These are phyloP conservation scores for Moesziomyces globuligerus DNA, from an alignment of 1,284 basidiomycete genomes.

Conservation along the genomic window DNA sequence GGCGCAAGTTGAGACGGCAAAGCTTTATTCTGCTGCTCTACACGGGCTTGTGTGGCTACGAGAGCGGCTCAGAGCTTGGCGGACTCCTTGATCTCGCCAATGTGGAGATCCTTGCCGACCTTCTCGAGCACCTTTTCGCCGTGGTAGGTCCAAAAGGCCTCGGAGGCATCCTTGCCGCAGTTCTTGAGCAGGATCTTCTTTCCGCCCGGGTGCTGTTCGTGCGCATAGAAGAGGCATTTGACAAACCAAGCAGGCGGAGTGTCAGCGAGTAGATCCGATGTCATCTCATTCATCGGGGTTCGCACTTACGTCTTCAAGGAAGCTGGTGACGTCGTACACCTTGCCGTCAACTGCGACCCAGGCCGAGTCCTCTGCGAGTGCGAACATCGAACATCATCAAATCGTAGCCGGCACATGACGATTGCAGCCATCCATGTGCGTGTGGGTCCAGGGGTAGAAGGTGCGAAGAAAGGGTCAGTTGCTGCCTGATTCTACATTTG, in stretches of 20 bases:
- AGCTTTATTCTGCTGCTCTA: slow-evolving; percentile 2
- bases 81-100: slow-evolving; percentile 60
- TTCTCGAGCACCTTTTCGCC: slow-evolving; percentile 63
- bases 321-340: slow-evolving; percentile 66
- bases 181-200: slow-evolving; percentile 67
- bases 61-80: slow-evolving; percentile 51
- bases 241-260: not conserved
- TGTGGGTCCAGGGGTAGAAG: not conserved
- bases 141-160: slow-evolving; percentile 65
- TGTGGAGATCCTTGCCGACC: slow-evolving; percentile 51
- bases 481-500: not conserved
- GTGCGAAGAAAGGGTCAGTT: slow-evolving; percentile 5
- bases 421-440: not conserved
- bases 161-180: slow-evolving; percentile 64
- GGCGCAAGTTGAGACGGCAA: too few relatives aligned
- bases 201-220: slow-evolving; percentile 63
- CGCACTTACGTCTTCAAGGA: slow-evolving; percentile 63
- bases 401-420: too few relatives aligned
- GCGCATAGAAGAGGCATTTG: not conserved
- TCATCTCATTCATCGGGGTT: not conserved
- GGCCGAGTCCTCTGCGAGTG: slow-evolving; percentile 62
- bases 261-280: not conserved
- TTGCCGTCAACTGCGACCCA: slow-evolving; percentile 64
- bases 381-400: not conserved
- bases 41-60: too few relatives aligned